A percentile compares a stretch with the other conserved stretches of the same genome.
phyloP scores from a whole-genome alignment of 2,329 filamentous ascomycete genomes.

The Fusarium sp. region DNA sequence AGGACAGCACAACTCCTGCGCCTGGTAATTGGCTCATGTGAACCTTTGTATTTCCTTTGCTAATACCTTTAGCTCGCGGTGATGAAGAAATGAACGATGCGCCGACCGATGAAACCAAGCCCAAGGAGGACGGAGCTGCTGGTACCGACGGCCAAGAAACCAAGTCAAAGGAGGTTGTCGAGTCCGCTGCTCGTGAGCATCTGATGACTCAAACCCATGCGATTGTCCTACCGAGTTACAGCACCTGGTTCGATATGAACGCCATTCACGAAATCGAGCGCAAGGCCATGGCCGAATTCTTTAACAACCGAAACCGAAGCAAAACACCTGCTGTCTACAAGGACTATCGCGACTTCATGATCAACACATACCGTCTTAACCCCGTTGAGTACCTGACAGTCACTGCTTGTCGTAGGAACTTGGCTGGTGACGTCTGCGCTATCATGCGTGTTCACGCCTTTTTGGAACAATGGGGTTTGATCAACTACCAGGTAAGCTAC shows the following conservation, averaged over 20 bases:
- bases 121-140: conserved; percentile 59
- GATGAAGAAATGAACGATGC: conserved; percentile 86
- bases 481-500: conserved; percentile 89
- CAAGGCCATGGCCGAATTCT: conserved; percentile 96
- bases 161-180: conserved; percentile 84
- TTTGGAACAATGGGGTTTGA: conserved; percentile 97
- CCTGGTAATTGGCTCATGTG: conserved; percentile 68
- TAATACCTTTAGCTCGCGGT: conserved; percentile 70
- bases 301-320: conserved; percentile 97
- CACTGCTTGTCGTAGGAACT: conserved; percentile 92
- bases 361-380: conserved; percentile 98
- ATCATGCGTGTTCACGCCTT: conserved; percentile 99
- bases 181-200: conserved; percentile 90
- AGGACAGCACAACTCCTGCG: conserved; percentile 70
- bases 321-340: conserved; percentile 98
- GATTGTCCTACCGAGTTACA: conserved; percentile 97
- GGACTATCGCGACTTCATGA: conserved; percentile 99
- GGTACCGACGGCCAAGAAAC: conserved; percentile 66
- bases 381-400: conserved; percentile 97
- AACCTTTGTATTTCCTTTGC: conserved; percentile 67
- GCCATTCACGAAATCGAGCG: conserved; percentile 89
- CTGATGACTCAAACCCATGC: conserved; percentile 93
- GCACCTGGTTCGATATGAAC: conserved; percentile 99
- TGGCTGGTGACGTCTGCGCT: conserved; percentile 97
- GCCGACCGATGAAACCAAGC: conserved; percentile 64